Evolutionary conservation across 1,284 basidiomycete genomes (phyloP), one percentile per base, ranked within the genome.

Genomic region (Cerrena zonata): DNA sequence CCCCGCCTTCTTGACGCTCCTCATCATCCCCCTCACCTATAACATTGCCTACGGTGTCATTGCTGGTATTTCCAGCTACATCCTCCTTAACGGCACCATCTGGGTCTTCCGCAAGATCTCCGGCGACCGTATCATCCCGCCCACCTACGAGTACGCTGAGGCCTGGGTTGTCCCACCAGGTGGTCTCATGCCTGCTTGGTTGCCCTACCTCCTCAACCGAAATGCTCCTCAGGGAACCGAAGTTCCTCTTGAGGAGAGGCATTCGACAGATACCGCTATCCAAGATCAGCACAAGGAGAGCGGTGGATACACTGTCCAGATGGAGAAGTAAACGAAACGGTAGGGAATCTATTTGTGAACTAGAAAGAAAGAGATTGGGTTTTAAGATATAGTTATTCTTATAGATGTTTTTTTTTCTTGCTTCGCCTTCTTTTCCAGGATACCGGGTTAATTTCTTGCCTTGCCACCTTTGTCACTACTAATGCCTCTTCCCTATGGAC

Each of bases 41-140:
- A 87, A 89, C 75, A 92, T 94, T 63, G 89, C 91, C 25, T 93
- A 94, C 65, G 91, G 91, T 59, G 84, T 94, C 62, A 92, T 94
- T 55, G 85, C 85, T 0, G 91, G 90, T 46, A 75, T 93, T 54
- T 51, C 76, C 47, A 79, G 82, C 19, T 91, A 89, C 67, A 63
- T 89, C 48, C 58, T 90, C 45, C 72, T 94, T 56, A 92, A 94
- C 65, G 83, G 83, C 41, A 70, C 84, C 41, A 82, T 89, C 3
- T 76, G 78, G 63, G 38, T 77, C n/a, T 40, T 89, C 52, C 75
- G 72, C 58, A 80, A 77, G 58, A 55, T 78, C 25, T 70, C 78
- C 2, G 67, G 78, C 11, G 83, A 78, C n/a, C 75, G 81, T 44
- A 73, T 93, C 51, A 65, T 79, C 2, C 90, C 91, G 3, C 80